These are phyloP conservation scores for Porcisia deanei DNA, from an alignment of 208 protist species.

Conservation along the genomic window DNA sequence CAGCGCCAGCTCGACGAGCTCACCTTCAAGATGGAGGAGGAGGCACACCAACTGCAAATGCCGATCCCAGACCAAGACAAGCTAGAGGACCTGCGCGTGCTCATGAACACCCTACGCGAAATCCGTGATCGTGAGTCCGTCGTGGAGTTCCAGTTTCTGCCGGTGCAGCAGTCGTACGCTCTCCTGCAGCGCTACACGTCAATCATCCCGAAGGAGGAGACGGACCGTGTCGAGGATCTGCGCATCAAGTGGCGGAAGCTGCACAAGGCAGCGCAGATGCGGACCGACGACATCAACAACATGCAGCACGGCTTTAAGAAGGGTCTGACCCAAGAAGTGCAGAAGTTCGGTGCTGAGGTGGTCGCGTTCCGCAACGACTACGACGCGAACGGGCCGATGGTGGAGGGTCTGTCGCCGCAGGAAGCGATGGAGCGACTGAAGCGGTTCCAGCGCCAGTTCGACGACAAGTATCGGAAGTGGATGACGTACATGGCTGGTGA, in stretches of 20 bases:
- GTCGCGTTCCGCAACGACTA: conserved; percentile 95
- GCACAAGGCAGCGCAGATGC: conserved; percentile 69
- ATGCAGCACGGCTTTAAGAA: conserved; percentile 95
- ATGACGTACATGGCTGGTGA: conserved; percentile 94
- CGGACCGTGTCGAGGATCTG: conserved; percentile 94
- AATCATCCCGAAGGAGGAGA: conserved; percentile 96
- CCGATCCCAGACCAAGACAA: conserved; percentile 94
- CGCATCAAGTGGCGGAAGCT: conserved; percentile 93
- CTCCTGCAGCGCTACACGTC: conserved; percentile 92
- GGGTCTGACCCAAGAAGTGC: conserved; percentile 92
- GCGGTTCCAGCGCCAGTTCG: conserved; percentile 95
- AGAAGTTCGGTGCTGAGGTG: conserved; percentile 93
- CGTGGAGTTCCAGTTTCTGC: conserved; percentile 94
- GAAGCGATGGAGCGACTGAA: conserved; percentile 96
- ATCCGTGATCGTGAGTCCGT: conserved; percentile 92
- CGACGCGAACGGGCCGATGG: conserved; percentile 95
- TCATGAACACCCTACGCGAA: conserved; percentile 93
- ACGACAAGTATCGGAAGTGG: conserved; percentile 95
- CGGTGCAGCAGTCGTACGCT: conserved; percentile 94
- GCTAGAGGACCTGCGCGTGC: conserved; percentile 94
- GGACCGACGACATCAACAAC: conserved; percentile 89
- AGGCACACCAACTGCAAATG: conserved; percentile 77
- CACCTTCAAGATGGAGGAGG: conserved; percentile 95
- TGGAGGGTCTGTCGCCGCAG: conserved; percentile 90
- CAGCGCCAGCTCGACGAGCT: conserved; percentile 88